These are phyloP conservation scores for Lindgomyces ingoldianus DNA, from an alignment of 495 filamentous ascomycete genomes.

Conservation along the genomic window DNA sequence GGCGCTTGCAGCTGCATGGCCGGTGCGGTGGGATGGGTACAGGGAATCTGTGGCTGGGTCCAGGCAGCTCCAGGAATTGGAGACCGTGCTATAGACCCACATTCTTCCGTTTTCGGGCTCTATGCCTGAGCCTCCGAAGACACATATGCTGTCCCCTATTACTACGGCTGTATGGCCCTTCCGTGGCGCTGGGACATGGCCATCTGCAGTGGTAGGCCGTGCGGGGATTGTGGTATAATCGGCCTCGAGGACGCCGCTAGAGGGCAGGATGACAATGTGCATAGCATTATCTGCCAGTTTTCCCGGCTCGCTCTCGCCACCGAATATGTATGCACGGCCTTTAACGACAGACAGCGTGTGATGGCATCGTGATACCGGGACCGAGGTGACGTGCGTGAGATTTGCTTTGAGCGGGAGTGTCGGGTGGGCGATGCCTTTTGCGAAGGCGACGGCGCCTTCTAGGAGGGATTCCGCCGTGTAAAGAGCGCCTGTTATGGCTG, in stretches of 20 bases:
- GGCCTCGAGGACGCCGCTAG: slow-evolving; percentile 48
- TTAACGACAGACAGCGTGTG: slow-evolving; percentile 69
- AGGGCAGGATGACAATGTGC: slow-evolving; percentile 64
- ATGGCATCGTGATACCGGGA: slow-evolving; percentile 63
- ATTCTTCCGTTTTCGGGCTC: slow-evolving; percentile 63
- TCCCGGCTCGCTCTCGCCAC: slow-evolving; percentile 57
- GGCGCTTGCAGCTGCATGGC: slow-evolving; percentile 39
- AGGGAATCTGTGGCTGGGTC: slow-evolving; percentile 50
- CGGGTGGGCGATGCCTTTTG: slow-evolving; percentile 46
- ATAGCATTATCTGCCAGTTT: slow-evolving; percentile 67
- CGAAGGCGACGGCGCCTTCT: slow-evolving; percentile 43
- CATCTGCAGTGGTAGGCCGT: slow-evolving; percentile 28
- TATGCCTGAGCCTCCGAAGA: slow-evolving; percentile 60
- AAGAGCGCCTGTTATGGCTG: slow-evolving; percentile 42
- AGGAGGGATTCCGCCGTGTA: slow-evolving; percentile 44
- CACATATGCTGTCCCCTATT: slow-evolving; percentile 61
- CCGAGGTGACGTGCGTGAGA: slow-evolving; percentile 58
- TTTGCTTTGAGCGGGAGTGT: slow-evolving; percentile 56
- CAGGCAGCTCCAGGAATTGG: slow-evolving; percentile 58
- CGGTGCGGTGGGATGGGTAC: slow-evolving; percentile 43
- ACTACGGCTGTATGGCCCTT: slow-evolving; percentile 60
- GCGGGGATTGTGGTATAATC: slow-evolving; percentile 61
- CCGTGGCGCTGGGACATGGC: slow-evolving; percentile 53
- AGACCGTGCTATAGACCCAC: slow-evolving; percentile 65
- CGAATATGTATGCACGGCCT: slow-evolving; percentile 69